Base-by-base conservation (phyloP, 2,329 filamentous ascomycete genomes). In the Cordyceps militaris region DNA sequence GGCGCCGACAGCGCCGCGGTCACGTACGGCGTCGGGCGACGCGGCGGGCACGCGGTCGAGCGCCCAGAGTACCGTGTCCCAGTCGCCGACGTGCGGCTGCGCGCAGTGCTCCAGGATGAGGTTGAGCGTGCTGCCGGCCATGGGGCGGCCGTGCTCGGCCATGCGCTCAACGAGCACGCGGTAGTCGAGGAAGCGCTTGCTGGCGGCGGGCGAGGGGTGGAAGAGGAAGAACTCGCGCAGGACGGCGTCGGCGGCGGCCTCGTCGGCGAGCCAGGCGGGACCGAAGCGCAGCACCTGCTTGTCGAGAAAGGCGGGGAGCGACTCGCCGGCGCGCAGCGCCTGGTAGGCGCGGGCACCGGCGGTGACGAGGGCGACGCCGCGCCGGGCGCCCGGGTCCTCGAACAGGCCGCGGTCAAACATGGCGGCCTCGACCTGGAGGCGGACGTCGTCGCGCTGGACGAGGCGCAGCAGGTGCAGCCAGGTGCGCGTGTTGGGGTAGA, bases 361-460 rank as follows among this genome's bases (percentile, higher is more conserved):
- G 73, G 80, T 75, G 46, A 74, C 69, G 11, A 63, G 62, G 3
- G 77, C 75, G 24, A 81, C 67, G 10, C 66, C 66, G 8, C 68
- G 69, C 8, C 73, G 66, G 1, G 71, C 72, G 0, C 63, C 63
- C 0, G 68, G 66, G 24, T 73, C 69, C 8, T 70, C 64, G 42
- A 81, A 69, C 50, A 80, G 69, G 24, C 74, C 74, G 19, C 73
- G 68, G 36, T 72, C 66, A 56, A 76, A 69, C 77, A 82, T 81
- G 58, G 70, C 69, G 13, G 73, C 71, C 30, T 81, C 65, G 30
- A 79, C 68, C 61, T 77, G 74, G 24, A 74, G 72, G 53, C 73
- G 71, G 51, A 77, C 74, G n/a, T 81, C 77, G 65, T 86, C 83
- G 11, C 79, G 79, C 67, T 82, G 79, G 58, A 87, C 79, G 46